phyloP scores from a whole-genome alignment of 495 filamentous ascomycete genomes.

The Barbatosphaeria neglecta region DNA sequence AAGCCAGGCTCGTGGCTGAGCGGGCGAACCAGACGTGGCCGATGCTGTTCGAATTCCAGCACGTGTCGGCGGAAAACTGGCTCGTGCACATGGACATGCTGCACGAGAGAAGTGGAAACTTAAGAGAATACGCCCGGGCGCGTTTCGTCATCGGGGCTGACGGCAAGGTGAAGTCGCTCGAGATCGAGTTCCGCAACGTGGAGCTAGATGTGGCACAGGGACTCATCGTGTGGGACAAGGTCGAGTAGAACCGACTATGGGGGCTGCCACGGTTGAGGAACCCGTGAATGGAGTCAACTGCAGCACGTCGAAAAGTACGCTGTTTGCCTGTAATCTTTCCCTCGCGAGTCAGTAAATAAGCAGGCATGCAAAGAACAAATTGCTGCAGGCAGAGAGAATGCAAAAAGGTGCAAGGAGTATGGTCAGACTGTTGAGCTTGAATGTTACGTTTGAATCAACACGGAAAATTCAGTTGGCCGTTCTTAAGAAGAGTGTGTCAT shows the following conservation, averaged over 20 bases:
- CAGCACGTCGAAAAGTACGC: neutral
- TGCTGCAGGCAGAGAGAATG: neutral
- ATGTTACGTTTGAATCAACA: conserved; percentile 39
- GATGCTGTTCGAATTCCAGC: conserved; percentile 13
- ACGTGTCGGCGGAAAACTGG: conserved; percentile 24
- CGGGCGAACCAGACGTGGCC: conserved; percentile 16
- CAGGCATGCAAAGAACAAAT: neutral
- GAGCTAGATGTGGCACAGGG: conserved; percentile 20
- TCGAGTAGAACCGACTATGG: too few species aligned
- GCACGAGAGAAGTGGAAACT: conserved; percentile 7
- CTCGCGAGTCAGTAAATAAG: conserved; percentile 1
- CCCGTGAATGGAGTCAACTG: too few species aligned
- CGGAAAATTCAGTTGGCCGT: conserved; percentile 45
- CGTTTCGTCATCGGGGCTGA: conserved; percentile 26
- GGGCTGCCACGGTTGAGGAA: neutral
- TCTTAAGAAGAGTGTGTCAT: conserved; percentile 45
- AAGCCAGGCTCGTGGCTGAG: conserved; percentile 10
- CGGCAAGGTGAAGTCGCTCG: conserved; percentile 20
- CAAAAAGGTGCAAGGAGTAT: too few species aligned
- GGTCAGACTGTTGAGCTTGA: conserved; percentile 55
- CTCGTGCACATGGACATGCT: conserved; percentile 10
- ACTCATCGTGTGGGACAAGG: conserved; percentile 11
- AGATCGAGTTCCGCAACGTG: conserved; percentile 15
- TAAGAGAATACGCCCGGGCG: conserved; percentile 13
- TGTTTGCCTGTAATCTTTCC: neutral